Percentiles rank a stretch among this genome's conserved stretches.
phyloP scores from a whole-genome alignment of 176 grass and related monocot species.

The Raddia guianensis region DNA sequence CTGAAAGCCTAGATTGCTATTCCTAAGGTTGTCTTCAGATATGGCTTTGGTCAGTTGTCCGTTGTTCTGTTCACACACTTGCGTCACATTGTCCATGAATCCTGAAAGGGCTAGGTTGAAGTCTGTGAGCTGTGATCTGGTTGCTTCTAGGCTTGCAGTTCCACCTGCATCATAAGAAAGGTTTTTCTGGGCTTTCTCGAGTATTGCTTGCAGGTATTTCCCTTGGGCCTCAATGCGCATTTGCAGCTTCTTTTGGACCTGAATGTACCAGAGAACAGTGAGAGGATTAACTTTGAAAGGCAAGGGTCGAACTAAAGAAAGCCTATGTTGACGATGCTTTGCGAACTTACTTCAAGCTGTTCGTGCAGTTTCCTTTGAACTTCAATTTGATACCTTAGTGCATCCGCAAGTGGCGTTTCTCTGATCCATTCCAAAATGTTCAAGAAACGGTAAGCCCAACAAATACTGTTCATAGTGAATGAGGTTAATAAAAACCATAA shows the following conservation, averaged over 20 bases:
- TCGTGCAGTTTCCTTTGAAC: conserved; percentile 82
- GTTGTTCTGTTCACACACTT: conserved; percentile 51
- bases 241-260: conserved; percentile 98
- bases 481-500: background rate
- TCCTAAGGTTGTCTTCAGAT: conserved; percentile 50
- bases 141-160: conserved; percentile 50
- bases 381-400: conserved; percentile 80
- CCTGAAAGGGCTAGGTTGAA: conserved; percentile 72
- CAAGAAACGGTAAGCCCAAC: conserved; percentile 26
- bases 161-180: conserved; percentile 53
- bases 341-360: conserved; percentile 64
- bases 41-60: conserved; percentile 50
- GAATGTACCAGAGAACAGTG: background rate
- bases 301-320: background rate
- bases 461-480: background rate
- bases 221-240: conserved; percentile 97
- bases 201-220: conserved; percentile 82
- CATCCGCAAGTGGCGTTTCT: conserved; percentile 74
- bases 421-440: conserved; percentile 38
- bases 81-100: conserved; percentile 58
- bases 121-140: conserved; percentile 61
- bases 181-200: conserved; percentile 73
- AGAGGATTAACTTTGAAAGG: background rate
- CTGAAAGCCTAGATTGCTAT: conserved; percentile 44
- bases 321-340: background rate